Evolutionary conservation across 1,139 yeast species (phyloP).

Genomic region (Saccharomyces pastorianus): DNA sequence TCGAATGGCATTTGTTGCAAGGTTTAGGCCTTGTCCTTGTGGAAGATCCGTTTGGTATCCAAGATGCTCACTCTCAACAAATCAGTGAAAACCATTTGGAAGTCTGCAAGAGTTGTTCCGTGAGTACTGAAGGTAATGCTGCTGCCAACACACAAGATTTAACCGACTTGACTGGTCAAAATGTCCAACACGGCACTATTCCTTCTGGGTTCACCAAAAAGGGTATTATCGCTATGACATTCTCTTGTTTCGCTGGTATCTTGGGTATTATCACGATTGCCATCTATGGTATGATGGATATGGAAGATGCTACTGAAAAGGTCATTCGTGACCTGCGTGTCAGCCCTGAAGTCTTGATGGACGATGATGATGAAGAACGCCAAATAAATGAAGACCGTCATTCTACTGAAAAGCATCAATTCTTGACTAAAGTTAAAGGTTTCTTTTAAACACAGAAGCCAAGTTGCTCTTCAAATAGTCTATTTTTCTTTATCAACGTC

Average conservation of each 20-base stretch:
- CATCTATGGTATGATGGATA: conserved; percentile 75
- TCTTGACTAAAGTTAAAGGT: background rate
- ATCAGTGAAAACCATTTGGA: conserved; percentile 50
- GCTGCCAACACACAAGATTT: conserved; percentile 61
- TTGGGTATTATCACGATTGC: conserved; percentile 71
- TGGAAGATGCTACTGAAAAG: conserved; percentile 48
- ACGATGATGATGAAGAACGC: conserved; percentile 1
- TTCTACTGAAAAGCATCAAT: background rate
- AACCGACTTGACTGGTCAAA: conserved; percentile 64
- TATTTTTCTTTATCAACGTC: background rate
- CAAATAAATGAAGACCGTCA: background rate
- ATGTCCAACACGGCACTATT: conserved; percentile 51
- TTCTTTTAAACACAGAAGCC: background rate
- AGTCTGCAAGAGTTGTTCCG: conserved; percentile 48
- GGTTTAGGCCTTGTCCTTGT: conserved; percentile 69
- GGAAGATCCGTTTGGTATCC: conserved; percentile 66
- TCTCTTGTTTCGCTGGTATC: conserved; percentile 72
- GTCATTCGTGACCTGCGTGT: conserved; percentile 41
- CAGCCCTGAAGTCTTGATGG: conserved; percentile 7
- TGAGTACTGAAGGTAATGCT: conserved; percentile 65
- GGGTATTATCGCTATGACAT: conserved; percentile 80
- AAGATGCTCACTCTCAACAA: conserved; percentile 39
- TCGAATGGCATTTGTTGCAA: conserved; percentile 89
- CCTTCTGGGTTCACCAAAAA: conserved; percentile 85
- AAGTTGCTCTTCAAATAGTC: background rate